Conservation (phyloP, 2,329 filamentous ascomycete species). For the Penicillium sp. region DNA sequence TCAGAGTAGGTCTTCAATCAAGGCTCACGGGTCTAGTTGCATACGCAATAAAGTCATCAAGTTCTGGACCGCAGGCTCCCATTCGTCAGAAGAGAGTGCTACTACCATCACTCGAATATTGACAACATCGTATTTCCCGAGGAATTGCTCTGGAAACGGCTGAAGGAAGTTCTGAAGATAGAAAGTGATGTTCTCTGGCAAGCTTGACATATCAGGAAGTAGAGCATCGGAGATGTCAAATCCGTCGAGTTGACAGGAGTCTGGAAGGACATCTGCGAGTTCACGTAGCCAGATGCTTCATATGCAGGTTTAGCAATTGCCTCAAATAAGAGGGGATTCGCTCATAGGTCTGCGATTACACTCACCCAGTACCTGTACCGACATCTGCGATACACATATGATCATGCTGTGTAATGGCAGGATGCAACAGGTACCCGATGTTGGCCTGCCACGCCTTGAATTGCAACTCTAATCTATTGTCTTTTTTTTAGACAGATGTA, state of each 20-base stretch:
- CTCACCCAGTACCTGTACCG: conserved; percentile 3
- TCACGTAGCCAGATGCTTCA: neutral
- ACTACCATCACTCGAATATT: conserved; percentile 16
- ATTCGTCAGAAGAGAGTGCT: conserved; percentile 11
- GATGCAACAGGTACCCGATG: conserved; percentile 1
- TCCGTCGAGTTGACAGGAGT: conserved; percentile 1
- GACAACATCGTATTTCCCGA: conserved; percentile 10
- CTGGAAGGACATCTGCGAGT: neutral
- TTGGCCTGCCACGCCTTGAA: conserved; percentile 2
- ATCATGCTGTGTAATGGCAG: neutral
- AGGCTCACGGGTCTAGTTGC: neutral
- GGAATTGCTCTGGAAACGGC: neutral
- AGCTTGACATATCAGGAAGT: neutral
- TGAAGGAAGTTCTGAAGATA: neutral
- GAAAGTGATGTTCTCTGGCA: neutral
- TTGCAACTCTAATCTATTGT: neutral
- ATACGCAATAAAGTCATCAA: conserved; percentile 8
- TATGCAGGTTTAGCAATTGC: neutral
- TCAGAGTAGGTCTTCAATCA: neutral
- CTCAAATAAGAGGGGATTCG: neutral
- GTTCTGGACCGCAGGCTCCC: conserved; percentile 9
- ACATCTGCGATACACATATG: neutral
- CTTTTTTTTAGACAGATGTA: neutral
- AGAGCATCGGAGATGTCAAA: neutral
- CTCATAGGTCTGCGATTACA: neutral